phyloP scores from a whole-genome alignment of 1,284 basidiomycete genomes.

The Puccinia polysora region DNA sequence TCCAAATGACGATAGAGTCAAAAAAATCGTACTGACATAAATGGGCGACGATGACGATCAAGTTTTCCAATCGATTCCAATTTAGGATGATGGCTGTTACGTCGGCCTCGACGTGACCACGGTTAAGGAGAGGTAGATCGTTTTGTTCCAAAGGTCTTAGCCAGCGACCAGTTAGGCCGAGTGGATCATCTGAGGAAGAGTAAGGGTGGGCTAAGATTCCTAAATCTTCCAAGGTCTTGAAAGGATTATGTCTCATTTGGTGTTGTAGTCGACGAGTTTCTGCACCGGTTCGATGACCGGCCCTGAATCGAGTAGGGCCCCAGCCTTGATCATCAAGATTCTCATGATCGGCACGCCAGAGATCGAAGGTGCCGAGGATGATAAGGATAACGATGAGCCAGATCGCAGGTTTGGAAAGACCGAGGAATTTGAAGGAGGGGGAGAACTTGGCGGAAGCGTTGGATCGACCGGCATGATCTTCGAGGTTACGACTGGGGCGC shows the following conservation, averaged over 20 bases:
- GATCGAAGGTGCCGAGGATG: background rate
- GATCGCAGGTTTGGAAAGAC: background rate
- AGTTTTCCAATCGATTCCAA: constrained; percentile 25
- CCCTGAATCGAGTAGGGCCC: constrained; percentile 17
- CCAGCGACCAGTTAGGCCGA: constrained; percentile 24
- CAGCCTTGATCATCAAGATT: constrained; percentile 17
- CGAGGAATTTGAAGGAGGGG: background rate
- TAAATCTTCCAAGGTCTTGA: background rate
- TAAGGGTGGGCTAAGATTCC: background rate
- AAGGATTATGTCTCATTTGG: constrained; percentile 1
- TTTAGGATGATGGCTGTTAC: constrained; percentile 30
- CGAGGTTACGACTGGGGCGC: background rate
- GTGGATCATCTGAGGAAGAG: background rate
- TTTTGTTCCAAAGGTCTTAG: background rate
- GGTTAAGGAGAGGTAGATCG: background rate
- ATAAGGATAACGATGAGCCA: constrained; percentile 6
- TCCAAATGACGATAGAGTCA: constrained; percentile 40
- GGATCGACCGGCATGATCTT: background rate
- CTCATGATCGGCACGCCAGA: background rate
- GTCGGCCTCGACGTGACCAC: constrained; percentile 5
- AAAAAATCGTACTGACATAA: constrained; percentile 36
- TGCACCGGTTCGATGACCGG: background rate
- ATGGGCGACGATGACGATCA: constrained; percentile 29
- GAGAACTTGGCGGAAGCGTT: no score
- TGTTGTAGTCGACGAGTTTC: constrained; percentile 4